These are phyloP conservation scores for Apiosordaria backusii DNA, from an alignment of 495 filamentous ascomycete species.

Conservation along the genomic window DNA sequence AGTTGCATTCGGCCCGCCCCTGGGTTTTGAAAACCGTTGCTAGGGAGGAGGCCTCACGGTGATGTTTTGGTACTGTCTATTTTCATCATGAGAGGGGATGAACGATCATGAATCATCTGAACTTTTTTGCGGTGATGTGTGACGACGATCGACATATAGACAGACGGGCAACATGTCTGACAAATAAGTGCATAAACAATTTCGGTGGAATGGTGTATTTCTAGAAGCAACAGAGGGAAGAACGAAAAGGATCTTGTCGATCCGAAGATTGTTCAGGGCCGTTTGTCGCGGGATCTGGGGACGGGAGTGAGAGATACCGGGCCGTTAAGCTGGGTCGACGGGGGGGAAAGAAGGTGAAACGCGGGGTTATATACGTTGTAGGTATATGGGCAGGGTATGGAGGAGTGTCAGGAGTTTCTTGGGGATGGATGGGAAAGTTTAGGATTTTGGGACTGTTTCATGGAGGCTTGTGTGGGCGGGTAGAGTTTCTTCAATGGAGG, in stretches of 20 bases:
- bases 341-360: conserved; percentile 9
- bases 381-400: not conserved
- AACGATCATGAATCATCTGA: too few species aligned
- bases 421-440: not conserved
- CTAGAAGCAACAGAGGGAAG: not conserved
- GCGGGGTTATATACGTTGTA: conserved; percentile 6
- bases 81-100: too few species aligned
- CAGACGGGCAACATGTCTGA: too few species aligned
- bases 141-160: not conserved
- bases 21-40: not conserved
- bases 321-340: not conserved
- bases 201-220: too few species aligned
- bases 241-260: conserved; percentile 29
- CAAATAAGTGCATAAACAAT: not conserved
- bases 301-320: conserved; percentile 10
- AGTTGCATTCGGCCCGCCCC: not conserved
- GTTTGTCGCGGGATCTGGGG: not conserved
- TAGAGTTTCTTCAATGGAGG: not conserved
- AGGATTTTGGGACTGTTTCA: too few species aligned
- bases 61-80: too few species aligned
- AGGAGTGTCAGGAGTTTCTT: not conserved
- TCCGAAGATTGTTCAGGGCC: not conserved
- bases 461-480: not conserved
- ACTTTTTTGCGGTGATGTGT: not conserved
- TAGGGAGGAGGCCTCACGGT: not conserved